Evolutionary conservation across 768 basidiomycete species (phyloP), one percentile per base, ranked within the genome.

Genomic region (Termitomyces sp.): DNA sequence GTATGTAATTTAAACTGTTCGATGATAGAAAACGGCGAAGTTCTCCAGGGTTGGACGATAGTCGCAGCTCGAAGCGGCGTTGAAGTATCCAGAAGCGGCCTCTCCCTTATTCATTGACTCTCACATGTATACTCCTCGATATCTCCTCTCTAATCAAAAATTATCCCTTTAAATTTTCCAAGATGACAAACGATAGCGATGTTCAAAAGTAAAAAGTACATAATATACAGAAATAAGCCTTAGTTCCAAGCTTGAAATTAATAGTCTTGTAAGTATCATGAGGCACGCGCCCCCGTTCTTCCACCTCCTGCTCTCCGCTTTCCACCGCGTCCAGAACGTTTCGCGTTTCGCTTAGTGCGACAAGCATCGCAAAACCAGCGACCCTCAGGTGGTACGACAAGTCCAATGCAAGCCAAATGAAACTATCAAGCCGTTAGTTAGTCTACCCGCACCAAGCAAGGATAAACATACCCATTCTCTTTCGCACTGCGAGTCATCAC

Each of bases 381-480:
- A 0, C 88, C 89, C 1, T 84, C 82, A 0, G 92, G 91, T 5
- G 84, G 79, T 5, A 78, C 78, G 2, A 78, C 75, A 43, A 94
- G 77, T 0, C 87, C 86, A 44, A 91, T 82, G 69, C 91, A 94
- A 14, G 74, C 76, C 56, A 93, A 76, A 70, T 94, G 91, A 78
- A 93, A 94, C 91, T 94, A 65, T 37, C 24, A 34, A 42, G 51
- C 8, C 34, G 53, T 39, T 53, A 37, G 51, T 62, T 24, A 59
- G 32, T 55, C 54, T 53, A 51, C n/a, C 51, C 14, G 49, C 47
- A 40, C 26, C 46, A 53, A 54, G 45, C 39, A 62, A 53, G 54
- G 54, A 55, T 46, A 64, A 7, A 87, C 91, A 69, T 64, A 95
- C 94, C 94, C 94, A 97, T 88, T 95, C 93, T 57, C 79, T 78